phyloP scores from a whole-genome alignment of 2,329 filamentous ascomycete species.

The Stemphylium lycopersici region DNA sequence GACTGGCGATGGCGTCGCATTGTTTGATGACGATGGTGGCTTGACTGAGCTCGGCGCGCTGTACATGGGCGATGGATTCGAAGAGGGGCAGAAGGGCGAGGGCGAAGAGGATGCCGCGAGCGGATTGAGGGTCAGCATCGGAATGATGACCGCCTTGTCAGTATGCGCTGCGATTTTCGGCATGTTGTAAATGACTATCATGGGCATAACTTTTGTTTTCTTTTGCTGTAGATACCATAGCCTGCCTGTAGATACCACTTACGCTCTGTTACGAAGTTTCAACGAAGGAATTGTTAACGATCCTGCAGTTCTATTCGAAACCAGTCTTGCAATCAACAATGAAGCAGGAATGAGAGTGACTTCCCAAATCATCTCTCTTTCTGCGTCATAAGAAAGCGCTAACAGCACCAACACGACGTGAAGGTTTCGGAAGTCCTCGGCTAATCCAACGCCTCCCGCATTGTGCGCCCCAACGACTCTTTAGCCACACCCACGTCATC shows the following conservation, averaged over 20 bases:
- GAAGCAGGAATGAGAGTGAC: no score
- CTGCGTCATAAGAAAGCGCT: no score
- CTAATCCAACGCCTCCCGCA: no score
- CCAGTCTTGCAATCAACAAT: no score
- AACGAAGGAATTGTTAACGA: no score
- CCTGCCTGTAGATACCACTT: background rate
- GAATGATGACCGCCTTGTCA: conserved; percentile 14
- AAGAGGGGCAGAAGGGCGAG: conserved; percentile 40
- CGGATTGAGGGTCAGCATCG: conserved; percentile 13
- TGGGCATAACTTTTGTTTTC: background rate
- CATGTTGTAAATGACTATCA: background rate
- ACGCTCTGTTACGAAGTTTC: background rate
- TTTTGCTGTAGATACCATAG: conserved; percentile 8
- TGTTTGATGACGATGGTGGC: conserved; percentile 41
- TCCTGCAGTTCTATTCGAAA: no score
- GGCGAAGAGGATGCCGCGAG: conserved; percentile 24
- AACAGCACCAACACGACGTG: no score
- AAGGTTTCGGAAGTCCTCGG: no score
- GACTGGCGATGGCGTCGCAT: conserved; percentile 44
- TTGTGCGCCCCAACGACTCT: no score
- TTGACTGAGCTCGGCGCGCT: conserved; percentile 42
- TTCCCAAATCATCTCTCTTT: no score
- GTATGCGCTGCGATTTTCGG: conserved; percentile 4
- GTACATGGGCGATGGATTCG: conserved; percentile 41
- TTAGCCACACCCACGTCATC: no score